These are phyloP conservation scores for Cephalotrichum gorgonifer DNA, from an alignment of 2,329 filamentous ascomycete genomes.

Conservation along the genomic window DNA sequence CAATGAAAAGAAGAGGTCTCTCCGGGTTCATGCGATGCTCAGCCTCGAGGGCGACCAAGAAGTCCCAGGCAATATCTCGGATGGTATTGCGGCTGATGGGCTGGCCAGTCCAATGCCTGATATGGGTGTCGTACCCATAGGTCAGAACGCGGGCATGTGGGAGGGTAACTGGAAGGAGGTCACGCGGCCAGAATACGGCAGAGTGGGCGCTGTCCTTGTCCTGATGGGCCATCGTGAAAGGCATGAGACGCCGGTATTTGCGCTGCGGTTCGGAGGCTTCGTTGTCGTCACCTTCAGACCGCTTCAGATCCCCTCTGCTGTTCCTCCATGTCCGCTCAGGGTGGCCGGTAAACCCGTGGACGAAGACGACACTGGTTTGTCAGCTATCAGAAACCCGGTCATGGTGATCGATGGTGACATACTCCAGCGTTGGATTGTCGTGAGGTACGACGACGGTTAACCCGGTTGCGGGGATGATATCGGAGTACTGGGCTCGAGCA, in stretches of 20 bases:
- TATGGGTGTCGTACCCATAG: not conserved
- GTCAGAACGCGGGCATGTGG: not conserved
- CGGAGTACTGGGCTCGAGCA: too few relatives aligned
- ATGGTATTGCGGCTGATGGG: not conserved
- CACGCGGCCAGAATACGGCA: not conserved
- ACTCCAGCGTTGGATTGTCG: too few relatives aligned
- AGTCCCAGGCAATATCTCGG: not conserved
- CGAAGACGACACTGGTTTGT: conserved; percentile 10
- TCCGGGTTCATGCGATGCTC: not conserved
- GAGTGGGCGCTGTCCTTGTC: too few relatives aligned
- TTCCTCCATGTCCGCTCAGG: conserved; percentile 12
- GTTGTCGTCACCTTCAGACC: conserved; percentile 1
- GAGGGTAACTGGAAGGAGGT: not conserved
- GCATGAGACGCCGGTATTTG: too few relatives aligned
- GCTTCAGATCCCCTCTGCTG: conserved; percentile 4
- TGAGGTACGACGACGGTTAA: too few relatives aligned
- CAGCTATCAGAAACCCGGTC: too few relatives aligned
- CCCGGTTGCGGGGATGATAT: too few relatives aligned
- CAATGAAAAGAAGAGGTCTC: conserved; percentile 15
- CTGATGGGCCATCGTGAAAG: too few relatives aligned
- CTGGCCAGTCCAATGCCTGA: not conserved
- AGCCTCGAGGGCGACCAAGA: not conserved
- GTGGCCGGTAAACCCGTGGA: conserved; percentile 15
- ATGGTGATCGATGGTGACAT: too few relatives aligned
- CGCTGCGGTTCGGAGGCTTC: too few relatives aligned